These are phyloP conservation scores for Panaeolus cyanescens DNA, from an alignment of 768 basidiomycete genomes.

Conservation along the genomic window DNA sequence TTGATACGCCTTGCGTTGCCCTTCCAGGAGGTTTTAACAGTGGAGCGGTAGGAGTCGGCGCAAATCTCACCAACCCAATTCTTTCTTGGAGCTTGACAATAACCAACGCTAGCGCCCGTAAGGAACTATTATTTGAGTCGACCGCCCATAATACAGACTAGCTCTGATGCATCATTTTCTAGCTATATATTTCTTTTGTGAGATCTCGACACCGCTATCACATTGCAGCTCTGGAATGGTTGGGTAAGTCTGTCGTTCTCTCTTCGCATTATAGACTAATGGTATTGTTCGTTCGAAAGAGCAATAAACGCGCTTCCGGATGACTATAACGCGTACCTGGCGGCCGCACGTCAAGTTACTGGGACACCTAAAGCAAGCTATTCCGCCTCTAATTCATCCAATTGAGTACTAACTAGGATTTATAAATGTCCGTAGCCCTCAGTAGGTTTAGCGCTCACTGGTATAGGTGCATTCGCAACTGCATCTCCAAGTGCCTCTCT, in stretches of 20 bases:
- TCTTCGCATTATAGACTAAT: neutral
- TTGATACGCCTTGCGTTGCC: slow-evolving; percentile 38
- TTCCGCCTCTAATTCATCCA: neutral
- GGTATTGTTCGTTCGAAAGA: slow-evolving; percentile 18
- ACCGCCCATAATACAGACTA: neutral
- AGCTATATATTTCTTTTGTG: slow-evolving; percentile 32
- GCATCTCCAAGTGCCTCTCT: slow-evolving; percentile 12
- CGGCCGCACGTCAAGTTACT: slow-evolving; percentile 30
- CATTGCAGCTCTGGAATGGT: slow-evolving; percentile 44
- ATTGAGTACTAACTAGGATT: neutral
- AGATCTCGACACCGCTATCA: slow-evolving; percentile 30
- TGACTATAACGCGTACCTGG: slow-evolving; percentile 23
- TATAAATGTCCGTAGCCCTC: slow-evolving; percentile 20
- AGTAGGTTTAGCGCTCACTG: slow-evolving; percentile 25
- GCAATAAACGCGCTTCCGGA: slow-evolving; percentile 34
- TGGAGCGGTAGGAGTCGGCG: slow-evolving; percentile 26
- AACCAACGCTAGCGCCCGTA: slow-evolving; percentile 29
- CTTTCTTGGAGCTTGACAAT: slow-evolving; percentile 36
- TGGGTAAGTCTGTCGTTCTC: slow-evolving; percentile 27
- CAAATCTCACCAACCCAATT: slow-evolving; percentile 17
- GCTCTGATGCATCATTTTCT: neutral
- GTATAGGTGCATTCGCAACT: slow-evolving; percentile 37
- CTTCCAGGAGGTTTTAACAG: slow-evolving; percentile 43
- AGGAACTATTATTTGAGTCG: neutral
- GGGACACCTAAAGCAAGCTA: slow-evolving; percentile 23